Base-by-base conservation (phyloP, 805 yeast genomes). In the Zygoascus biomembranicola region DNA sequence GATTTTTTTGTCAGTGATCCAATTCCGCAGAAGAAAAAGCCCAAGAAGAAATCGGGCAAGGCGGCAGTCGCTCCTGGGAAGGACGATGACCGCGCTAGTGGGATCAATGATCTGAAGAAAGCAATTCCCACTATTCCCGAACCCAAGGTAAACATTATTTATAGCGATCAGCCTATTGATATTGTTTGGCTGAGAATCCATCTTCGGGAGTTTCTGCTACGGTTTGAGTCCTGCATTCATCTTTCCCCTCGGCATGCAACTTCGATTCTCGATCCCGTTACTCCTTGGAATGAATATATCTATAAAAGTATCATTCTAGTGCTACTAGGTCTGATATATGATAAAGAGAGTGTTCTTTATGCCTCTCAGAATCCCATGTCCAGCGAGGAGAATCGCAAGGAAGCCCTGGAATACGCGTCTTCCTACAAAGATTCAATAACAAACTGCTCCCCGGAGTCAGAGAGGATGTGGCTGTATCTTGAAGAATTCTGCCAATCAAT, bases 161-260 rank as follows among this genome's bases (percentile, higher is more conserved):
- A 57, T 8, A 47, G 66, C 16, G 60, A 55, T 18, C 53, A 57
- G 51, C 52, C 67, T 26, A 58, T 55, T 13, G 61, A 63, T 32
- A 51, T 63, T 44, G 55, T 71, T 18, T 70, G 72, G 71, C 56
- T 58, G 14, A 62, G 68, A 20, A 57, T 67, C n/a, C 59, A 60
- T 23, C 50, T 71, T 19, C 65, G 75, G 18, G 75, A 71, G 54
- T 71, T 66, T 48, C 55, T 71, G 28, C 54, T 69, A 23, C 61
- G 74, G 6, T 71, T 71, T 56, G 74, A 71, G 56, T 63, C 63
- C 52, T 64, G 69, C 35, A 66, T 71, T 49, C 58, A 68, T 9
- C 54, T 71, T 37, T 69, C 73, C 2, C 50, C 66, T 19, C 58
- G 72, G 52, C 66, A 68, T 39, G 56, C 66, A 1, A 53, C 66